Evolutionary conservation across 108 stramenopile genomes (phyloP), one percentile per base, ranked within the genome.

Genomic region (Cylindrotheca closterium): DNA sequence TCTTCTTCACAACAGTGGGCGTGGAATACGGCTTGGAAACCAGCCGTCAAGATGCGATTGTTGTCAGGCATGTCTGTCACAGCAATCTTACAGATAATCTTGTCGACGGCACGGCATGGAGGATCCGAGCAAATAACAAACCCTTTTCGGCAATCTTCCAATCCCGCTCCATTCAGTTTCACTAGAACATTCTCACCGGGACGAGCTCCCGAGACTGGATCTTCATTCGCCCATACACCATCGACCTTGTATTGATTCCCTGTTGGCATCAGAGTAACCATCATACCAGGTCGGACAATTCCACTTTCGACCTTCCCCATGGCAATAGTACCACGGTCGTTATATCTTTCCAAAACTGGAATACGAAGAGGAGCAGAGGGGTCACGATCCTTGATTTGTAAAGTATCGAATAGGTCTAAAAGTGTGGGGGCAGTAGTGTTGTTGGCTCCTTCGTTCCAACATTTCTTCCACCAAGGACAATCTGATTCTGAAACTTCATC

Each of bases 281-380:
- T 94, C 71, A 85, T 74, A 24, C 98, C 98, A 22, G 77, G 79
- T 27, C 83, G 77, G 47, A 99, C 51, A 22, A 93, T 87, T 25
- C 99, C 99, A 79, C 85, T 68, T 73, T 98, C 99, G 4, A 99
- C 96, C 88, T 99, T 98, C 46, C 96, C 97, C 95, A 98, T 95
- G 56, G 92, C 90, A 63, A 99, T 97, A 5, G 94, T 96, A 32
- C 99, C 99, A 59, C 98, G 87, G 67, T 99, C 99, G 17, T 71
- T 81, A 77, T 98, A 98, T 45, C 98, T 89, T 68, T 99, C 98
- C 37, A 99, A 68, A 19, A 99, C 84, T 23, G 99, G 98, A 48
- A 98, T 82, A 26, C 98, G 95, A 2, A 99, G 68, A 18, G 98
- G 93, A 29, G 79, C 94, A 23, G 70, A 57, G 30, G 96, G 32